Evolutionary conservation across 129 eudicot species (phyloP).

Genomic region (Saposhnikovia divaricata): DNA sequence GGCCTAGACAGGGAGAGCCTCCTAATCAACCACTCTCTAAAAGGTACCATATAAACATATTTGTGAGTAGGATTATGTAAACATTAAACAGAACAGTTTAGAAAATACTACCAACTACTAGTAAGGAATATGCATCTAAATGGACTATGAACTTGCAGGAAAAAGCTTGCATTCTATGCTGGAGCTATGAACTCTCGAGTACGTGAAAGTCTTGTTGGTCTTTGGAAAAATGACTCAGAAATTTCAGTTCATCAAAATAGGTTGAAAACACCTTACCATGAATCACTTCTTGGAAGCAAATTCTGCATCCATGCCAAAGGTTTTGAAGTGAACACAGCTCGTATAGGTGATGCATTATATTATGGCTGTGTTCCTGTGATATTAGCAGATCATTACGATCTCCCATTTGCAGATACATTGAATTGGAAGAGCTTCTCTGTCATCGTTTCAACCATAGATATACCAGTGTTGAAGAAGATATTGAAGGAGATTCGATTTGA

Average conservation of each 20-base stretch:
- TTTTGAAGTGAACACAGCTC: slow-evolving; percentile 86
- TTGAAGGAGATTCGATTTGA: slow-evolving; percentile 30
- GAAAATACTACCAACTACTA: background rate
- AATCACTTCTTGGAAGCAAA: slow-evolving; percentile 62
- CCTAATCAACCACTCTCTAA: slow-evolving; percentile 39
- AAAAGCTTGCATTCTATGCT: slow-evolving; percentile 81
- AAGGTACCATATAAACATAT: slow-evolving; percentile 28
- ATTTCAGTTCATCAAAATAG: slow-evolving; percentile 47
- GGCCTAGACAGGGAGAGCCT: slow-evolving; percentile 68
- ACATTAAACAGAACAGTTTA: no score
- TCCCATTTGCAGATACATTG: slow-evolving; percentile 67
- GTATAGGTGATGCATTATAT: slow-evolving; percentile 73
- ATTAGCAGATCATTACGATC: slow-evolving; percentile 75
- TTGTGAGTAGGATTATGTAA: background rate
- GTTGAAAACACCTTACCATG: slow-evolving; percentile 63
- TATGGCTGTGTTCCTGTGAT: slow-evolving; percentile 76
- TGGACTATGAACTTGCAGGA: slow-evolving; percentile 31
- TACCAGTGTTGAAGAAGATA: slow-evolving; percentile 50
- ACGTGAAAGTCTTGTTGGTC: slow-evolving; percentile 38
- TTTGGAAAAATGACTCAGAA: slow-evolving; percentile 56
- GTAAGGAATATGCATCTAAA: background rate
- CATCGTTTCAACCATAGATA: slow-evolving; percentile 51
- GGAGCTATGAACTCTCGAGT: slow-evolving; percentile 84
- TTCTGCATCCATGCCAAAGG: slow-evolving; percentile 90
- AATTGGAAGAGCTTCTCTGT: slow-evolving; percentile 72